Conservation (phyloP, 2,329 filamentous ascomycete genomes). For the Trichoderma afroharzianum region DNA sequence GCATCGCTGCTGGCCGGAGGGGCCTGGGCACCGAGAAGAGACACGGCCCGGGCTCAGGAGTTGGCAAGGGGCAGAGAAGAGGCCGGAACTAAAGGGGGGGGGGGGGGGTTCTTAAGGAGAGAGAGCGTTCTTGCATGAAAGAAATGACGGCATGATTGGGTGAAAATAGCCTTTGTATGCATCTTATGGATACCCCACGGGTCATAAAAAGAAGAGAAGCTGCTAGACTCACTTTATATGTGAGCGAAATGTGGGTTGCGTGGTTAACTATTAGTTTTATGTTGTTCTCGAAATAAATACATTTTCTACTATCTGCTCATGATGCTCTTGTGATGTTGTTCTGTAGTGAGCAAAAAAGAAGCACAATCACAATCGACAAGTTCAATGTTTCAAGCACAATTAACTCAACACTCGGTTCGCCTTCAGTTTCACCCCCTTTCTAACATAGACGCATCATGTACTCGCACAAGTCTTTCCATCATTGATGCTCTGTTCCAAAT, state of each 20-base stretch:
- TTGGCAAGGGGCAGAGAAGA: slow-evolving; percentile 39
- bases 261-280: background rate
- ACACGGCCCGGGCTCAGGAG: slow-evolving; percentile 37
- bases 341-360: too few species aligned
- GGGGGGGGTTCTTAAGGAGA: too few species aligned
- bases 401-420: background rate
- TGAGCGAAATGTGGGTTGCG: slow-evolving; percentile 3
- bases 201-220: background rate
- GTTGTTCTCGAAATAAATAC: background rate
- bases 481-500: background rate
- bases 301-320: background rate
- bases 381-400: background rate
- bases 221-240: background rate
- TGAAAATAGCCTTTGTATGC: slow-evolving; percentile 6
- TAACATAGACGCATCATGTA: background rate
- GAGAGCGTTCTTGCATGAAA: background rate
- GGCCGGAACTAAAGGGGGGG: slow-evolving; percentile 33
- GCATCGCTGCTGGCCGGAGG: slow-evolving; percentile 43
- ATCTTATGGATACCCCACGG: slow-evolving; percentile 17
- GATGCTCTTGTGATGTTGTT: too few species aligned
- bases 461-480: background rate
- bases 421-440: background rate
- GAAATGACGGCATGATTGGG: background rate
- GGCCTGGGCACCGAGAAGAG: slow-evolving; percentile 51
- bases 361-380: background rate